A percentile compares a stretch with the other conserved stretches of the same genome.
Evolutionary conservation across 805 yeast genomes (phyloP).

Genomic region (Metschnikowia kunwiensis): DNA sequence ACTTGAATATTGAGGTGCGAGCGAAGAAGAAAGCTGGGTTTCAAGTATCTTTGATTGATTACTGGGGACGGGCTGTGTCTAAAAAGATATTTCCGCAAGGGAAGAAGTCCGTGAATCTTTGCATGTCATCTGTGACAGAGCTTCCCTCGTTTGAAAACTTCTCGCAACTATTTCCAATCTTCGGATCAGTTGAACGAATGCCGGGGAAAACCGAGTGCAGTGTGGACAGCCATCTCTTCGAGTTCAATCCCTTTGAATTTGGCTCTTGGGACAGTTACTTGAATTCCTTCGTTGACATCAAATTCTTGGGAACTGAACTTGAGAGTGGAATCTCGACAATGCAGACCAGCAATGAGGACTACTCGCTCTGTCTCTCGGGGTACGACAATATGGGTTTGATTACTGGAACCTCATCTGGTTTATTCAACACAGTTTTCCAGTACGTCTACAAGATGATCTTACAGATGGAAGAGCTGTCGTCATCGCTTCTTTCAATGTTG

Average conservation of each 20-base stretch:
- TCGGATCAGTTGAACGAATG: constrained; percentile 39
- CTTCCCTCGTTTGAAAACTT: constrained; percentile 34
- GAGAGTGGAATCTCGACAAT: constrained; percentile 39
- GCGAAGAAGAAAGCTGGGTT: constrained; percentile 52
- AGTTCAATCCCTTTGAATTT: constrained; percentile 63
- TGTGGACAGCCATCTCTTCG: constrained; percentile 47
- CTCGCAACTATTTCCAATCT: constrained; percentile 50
- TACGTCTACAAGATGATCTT: constrained; percentile 43
- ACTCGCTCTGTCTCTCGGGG: constrained; percentile 45
- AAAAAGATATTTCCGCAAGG: constrained; percentile 41
- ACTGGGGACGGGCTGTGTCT: constrained; percentile 64
- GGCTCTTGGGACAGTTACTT: constrained; percentile 60
- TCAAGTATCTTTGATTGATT: constrained; percentile 59
- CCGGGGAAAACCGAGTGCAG: constrained; percentile 30
- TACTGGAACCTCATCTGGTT: constrained; percentile 61
- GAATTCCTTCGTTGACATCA: constrained; percentile 47
- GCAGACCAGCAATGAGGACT: constrained; percentile 20
- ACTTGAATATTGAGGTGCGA: constrained; percentile 52
- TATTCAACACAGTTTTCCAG: constrained; percentile 50
- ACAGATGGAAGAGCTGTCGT: constrained; percentile 13
- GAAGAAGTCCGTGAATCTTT: constrained; percentile 33
- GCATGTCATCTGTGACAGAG: constrained; percentile 35
- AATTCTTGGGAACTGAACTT: constrained; percentile 51
- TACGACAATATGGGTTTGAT: constrained; percentile 60
- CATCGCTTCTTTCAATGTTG: constrained; percentile 13